These are phyloP conservation scores for Apium graveolens DNA, from an alignment of 129 eudicot species.

Conservation along the genomic window DNA sequence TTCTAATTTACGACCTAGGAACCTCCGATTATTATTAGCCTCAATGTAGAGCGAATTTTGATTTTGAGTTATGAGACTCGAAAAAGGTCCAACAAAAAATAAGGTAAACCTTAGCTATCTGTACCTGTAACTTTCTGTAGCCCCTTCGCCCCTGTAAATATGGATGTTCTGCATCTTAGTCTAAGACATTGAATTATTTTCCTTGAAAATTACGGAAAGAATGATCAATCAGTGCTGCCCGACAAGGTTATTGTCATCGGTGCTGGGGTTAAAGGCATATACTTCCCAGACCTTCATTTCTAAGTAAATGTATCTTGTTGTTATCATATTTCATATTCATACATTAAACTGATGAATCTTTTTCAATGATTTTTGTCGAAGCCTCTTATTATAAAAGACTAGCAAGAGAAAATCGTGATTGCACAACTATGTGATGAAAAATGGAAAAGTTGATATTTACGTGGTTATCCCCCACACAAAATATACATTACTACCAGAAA, in stretches of 20 bases:
- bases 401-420: too few relatives aligned
- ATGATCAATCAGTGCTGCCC: constrained; percentile 46
- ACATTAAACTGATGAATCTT: too few relatives aligned
- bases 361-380: too few relatives aligned
- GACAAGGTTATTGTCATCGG: constrained; percentile 71
- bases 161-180: not conserved
- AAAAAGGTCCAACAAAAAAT: constrained; percentile 44
- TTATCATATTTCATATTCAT: constrained; percentile 1
- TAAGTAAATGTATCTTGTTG: too few relatives aligned
- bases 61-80: constrained; percentile 79
- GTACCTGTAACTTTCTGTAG: constrained; percentile 3
- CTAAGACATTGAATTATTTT: constrained; percentile 1
- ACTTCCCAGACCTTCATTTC: constrained; percentile 76
- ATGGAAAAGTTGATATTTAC: too few relatives aligned
- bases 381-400: too few relatives aligned
- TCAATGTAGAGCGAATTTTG: constrained; percentile 72
- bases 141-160: too few relatives aligned
- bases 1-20: constrained; percentile 52
- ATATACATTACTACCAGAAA: not conserved
- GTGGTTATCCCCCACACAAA: too few relatives aligned
- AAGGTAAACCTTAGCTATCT: constrained; percentile 35
- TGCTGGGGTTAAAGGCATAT: constrained; percentile 66
- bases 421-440: too few relatives aligned
- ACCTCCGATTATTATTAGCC: too few relatives aligned
- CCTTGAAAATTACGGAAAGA: constrained; percentile 32